A percentile compares a stretch with the other conserved stretches of the same genome.
phyloP scores from a whole-genome alignment of 2,329 filamentous ascomycete species.

The Thelonectria blattea region DNA sequence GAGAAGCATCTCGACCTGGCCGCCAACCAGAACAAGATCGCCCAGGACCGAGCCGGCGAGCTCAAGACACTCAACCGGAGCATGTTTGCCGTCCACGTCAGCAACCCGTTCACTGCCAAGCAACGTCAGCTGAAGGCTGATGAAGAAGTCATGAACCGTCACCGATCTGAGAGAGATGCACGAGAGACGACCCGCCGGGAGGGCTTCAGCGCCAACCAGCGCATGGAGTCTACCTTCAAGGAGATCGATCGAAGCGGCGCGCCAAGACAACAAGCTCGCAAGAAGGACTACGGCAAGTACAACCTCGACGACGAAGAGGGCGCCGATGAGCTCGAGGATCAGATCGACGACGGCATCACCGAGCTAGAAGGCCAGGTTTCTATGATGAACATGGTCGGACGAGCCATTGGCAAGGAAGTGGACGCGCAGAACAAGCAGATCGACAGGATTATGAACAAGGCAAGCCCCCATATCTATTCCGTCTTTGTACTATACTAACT shows the following conservation, averaged over 20 bases:
- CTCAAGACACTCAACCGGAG: conserved; percentile 84
- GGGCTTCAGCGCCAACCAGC: conserved; percentile 57
- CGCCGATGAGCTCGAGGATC: conserved; percentile 52
- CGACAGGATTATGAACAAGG: conserved; percentile 79
- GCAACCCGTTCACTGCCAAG: conserved; percentile 77
- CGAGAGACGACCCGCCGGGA: conserved; percentile 66
- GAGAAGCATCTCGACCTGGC: conserved; percentile 84
- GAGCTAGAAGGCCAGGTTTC: conserved; percentile 74
- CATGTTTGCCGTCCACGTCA: conserved; percentile 87
- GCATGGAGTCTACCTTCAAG: conserved; percentile 59
- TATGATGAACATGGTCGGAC: conserved; percentile 74
- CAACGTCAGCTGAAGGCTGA: conserved; percentile 69
- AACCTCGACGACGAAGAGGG: conserved; percentile 76
- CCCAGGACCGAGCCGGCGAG: conserved; percentile 81
- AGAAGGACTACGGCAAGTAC: conserved; percentile 65
- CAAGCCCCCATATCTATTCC: conserved; percentile 45
- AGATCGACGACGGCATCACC: conserved; percentile 64
- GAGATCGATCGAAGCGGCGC: conserved; percentile 44
- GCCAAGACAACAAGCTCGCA: conserved; percentile 42
- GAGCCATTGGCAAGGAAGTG: conserved; percentile 76
- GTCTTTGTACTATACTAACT: conserved; percentile 37
- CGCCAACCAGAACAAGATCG: conserved; percentile 74
- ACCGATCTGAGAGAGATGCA: conserved; percentile 68
- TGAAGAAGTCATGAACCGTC: conserved; percentile 70
- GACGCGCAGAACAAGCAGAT: conserved; percentile 78